Evolutionary conservation across 2,329 filamentous ascomycete species (phyloP).

Genomic region (Pestalotiopsis sp.): DNA sequence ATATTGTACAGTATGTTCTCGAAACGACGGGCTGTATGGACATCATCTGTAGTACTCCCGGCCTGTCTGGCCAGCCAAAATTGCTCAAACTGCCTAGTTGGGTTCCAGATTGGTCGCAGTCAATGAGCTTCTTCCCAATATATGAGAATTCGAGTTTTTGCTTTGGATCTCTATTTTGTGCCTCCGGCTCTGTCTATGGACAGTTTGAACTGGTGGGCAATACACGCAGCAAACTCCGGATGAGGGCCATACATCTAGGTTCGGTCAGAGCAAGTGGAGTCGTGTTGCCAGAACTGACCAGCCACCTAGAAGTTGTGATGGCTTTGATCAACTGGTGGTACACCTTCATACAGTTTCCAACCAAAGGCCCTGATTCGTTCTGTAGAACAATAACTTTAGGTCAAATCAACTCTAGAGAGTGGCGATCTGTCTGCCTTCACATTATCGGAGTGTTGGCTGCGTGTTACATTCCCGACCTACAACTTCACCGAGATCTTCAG

Average conservation of each 20-base stretch:
- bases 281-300: too few species aligned
- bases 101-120: background rate
- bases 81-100: background rate
- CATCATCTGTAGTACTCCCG: too few species aligned
- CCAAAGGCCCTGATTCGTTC: background rate
- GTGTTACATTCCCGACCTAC: background rate
- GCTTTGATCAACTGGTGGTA: background rate
- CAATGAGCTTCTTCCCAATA: background rate
- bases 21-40: background rate
- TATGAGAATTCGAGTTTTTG: too few species aligned
- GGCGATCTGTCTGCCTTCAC: background rate
- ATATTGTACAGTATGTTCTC: background rate
- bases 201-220: background rate
- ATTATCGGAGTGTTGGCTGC: background rate
- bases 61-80: too few species aligned
- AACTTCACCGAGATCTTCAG: background rate
- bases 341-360: background rate
- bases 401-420: fast-evolving
- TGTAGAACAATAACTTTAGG: background rate
- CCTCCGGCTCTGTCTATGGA: background rate
- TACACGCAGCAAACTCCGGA: background rate
- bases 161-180: background rate
- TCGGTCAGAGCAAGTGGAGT: background rate
- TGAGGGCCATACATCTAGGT: background rate
- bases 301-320: too few species aligned